A percentile compares a stretch with the other conserved stretches of the same genome.
These are phyloP conservation scores for Xylariaceae sp. DNA, from an alignment of 2,329 filamentous ascomycete species.

Conservation along the genomic window DNA sequence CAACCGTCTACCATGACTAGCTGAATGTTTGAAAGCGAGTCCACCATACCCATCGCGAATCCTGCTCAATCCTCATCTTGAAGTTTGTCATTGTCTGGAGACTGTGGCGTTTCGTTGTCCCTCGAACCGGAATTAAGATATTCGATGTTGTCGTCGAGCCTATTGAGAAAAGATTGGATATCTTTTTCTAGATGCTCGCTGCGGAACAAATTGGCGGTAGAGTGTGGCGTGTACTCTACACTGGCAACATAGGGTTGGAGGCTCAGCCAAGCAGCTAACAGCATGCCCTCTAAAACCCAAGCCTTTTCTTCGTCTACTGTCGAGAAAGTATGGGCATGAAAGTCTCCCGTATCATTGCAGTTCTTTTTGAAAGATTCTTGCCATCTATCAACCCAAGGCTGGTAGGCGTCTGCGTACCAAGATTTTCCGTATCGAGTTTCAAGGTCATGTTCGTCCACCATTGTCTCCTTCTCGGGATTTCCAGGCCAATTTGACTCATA, in stretches of 20 bases:
- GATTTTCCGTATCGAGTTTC: neutral
- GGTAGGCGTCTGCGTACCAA: conserved; percentile 3
- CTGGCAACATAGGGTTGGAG: conserved; percentile 4
- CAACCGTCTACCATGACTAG: no score
- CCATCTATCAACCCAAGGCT: conserved; percentile 1
- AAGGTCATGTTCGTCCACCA: conserved; percentile 2
- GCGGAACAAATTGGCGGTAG: neutral
- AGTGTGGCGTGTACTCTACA: conserved; percentile 2
- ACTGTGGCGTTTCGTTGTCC: neutral
- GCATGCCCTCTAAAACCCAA: conserved; percentile 6
- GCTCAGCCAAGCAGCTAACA: conserved; percentile 2
- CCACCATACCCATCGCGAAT: no score
- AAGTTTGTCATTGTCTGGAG: neutral
- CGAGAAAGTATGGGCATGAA: neutral
- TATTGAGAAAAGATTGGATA: neutral
- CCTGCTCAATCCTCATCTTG: neutral
- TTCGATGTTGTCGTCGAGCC: neutral
- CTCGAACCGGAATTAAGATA: neutral
- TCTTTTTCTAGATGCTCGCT: neutral
- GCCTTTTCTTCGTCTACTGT: neutral
- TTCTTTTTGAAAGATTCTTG: conserved; percentile 1
- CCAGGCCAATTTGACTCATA: neutral
- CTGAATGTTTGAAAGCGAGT: no score
- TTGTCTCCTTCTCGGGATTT: neutral
- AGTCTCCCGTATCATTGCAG: neutral